Evolutionary conservation across 2,329 filamentous ascomycete species (phyloP).

Genomic region (Alternaria sp.): DNA sequence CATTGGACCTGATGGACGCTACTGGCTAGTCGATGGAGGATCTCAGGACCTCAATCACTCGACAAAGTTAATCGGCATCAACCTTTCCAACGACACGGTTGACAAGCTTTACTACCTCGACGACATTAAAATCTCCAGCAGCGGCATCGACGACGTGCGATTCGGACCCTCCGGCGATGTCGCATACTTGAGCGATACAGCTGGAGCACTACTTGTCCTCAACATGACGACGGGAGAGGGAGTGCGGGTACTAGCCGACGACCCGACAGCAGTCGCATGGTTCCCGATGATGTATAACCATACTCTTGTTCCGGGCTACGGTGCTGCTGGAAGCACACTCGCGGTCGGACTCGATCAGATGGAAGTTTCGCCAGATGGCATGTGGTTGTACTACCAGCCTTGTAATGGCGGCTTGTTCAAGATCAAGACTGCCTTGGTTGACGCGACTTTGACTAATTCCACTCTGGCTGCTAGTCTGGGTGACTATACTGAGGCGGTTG

Average conservation of each 20-base stretch:
- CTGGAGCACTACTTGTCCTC: neutral
- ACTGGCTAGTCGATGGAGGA: neutral
- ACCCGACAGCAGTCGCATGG: neutral
- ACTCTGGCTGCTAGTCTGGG: neutral
- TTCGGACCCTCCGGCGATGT: neutral
- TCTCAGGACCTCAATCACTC: neutral
- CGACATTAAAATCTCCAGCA: neutral
- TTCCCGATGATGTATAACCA: neutral
- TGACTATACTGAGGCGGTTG: neutral
- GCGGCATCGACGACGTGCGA: neutral
- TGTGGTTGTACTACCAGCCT: neutral
- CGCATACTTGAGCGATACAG: neutral
- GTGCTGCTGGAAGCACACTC: neutral
- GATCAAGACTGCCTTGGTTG: neutral
- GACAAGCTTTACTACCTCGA: neutral
- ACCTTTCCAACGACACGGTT: neutral
- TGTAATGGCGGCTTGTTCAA: neutral
- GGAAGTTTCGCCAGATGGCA: neutral
- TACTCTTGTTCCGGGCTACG: neutral
- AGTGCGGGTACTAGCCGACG: neutral
- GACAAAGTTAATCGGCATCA: neutral
- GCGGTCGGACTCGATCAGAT: neutral
- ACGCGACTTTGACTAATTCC: neutral
- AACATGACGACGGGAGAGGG: neutral
- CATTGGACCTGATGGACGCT: neutral